Evolutionary conservation across 202 grass and related monocot species (phyloP).

Genomic region (Bolboschoenoplectus hybrid): DNA sequence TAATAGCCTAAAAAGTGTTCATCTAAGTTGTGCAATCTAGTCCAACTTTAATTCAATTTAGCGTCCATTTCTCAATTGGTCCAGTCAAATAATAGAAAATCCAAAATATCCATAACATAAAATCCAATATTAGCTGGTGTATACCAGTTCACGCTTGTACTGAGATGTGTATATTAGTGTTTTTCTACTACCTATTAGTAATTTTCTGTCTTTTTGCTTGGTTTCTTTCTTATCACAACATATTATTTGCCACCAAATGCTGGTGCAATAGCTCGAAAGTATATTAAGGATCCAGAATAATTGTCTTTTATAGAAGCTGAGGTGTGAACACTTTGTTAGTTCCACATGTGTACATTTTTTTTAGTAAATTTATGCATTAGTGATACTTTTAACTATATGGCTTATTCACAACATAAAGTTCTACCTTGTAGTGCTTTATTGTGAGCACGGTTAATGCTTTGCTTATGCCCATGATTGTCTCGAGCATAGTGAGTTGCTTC

Average conservation of each 20-base stretch:
- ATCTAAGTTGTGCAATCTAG: neutral
- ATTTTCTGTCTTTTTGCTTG: neutral
- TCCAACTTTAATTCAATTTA: neutral
- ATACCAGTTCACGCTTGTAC: neutral
- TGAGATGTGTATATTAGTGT: neutral
- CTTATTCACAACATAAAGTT: constrained; percentile 32
- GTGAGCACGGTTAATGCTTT: constrained; percentile 95
- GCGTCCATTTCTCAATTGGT: neutral
- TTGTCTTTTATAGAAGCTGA: constrained; percentile 99
- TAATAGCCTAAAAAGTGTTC: neutral
- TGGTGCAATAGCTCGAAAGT: constrained; percentile 89
- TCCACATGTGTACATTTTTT: constrained; percentile 37
- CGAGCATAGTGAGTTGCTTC: constrained; percentile 80
- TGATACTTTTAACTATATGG: constrained; percentile 21
- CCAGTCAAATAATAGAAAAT: neutral
- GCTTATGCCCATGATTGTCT: constrained; percentile 95
- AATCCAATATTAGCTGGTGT: neutral
- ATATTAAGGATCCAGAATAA: constrained; percentile 86
- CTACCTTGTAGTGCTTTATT: constrained; percentile 83
- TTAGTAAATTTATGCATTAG: constrained; percentile 30
- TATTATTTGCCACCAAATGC: constrained; percentile 97
- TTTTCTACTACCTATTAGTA: constrained; percentile 12
- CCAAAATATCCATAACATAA: neutral
- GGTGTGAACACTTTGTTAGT: constrained; percentile 68
- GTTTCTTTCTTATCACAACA: constrained; percentile 51